These are phyloP conservation scores for Tetradesmus obliquus DNA, from an alignment of 139 green algal species.

Conservation along the genomic window DNA sequence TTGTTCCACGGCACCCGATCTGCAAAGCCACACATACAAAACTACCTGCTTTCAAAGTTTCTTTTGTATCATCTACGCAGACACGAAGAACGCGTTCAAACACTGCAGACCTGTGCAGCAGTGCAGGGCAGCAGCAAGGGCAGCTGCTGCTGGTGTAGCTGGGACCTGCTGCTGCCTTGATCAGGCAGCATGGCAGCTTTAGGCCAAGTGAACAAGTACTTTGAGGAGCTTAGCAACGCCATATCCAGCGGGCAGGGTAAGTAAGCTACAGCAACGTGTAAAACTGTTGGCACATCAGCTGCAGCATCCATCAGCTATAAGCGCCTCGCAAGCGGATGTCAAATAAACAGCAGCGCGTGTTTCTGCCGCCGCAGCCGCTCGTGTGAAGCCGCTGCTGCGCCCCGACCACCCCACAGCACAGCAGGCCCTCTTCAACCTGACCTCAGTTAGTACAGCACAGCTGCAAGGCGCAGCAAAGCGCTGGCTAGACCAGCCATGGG, in stretches of 20 bases:
- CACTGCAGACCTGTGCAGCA: neutral
- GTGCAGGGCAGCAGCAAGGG: neutral
- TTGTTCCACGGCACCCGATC: neutral
- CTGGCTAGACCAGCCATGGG: slow-evolving; percentile 18
- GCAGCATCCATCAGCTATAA: neutral
- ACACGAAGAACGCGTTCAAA: neutral
- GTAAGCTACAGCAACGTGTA: neutral
- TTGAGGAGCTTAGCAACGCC: slow-evolving; percentile 13
- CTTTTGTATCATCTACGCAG: neutral
- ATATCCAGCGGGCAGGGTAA: slow-evolving; percentile 22
- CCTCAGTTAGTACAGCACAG: slow-evolving; percentile 1
- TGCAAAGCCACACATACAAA: neutral
- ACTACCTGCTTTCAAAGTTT: neutral
- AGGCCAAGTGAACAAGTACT: neutral
- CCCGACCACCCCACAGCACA: slow-evolving; percentile 10
- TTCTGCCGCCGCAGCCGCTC: too few species aligned
- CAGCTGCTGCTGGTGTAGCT: neutral
- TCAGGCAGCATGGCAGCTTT: neutral
- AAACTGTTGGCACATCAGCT: neutral
- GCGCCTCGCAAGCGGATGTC: too few species aligned
- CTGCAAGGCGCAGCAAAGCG: neutral
- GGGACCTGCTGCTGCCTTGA: neutral
- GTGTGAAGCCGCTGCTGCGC: slow-evolving; percentile 21
- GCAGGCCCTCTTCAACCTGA: neutral
- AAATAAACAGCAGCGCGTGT: too few species aligned